Evolutionary conservation across 805 yeast species (phyloP), one percentile per base, ranked within the genome.

Genomic region (Yarrowia bubula): DNA sequence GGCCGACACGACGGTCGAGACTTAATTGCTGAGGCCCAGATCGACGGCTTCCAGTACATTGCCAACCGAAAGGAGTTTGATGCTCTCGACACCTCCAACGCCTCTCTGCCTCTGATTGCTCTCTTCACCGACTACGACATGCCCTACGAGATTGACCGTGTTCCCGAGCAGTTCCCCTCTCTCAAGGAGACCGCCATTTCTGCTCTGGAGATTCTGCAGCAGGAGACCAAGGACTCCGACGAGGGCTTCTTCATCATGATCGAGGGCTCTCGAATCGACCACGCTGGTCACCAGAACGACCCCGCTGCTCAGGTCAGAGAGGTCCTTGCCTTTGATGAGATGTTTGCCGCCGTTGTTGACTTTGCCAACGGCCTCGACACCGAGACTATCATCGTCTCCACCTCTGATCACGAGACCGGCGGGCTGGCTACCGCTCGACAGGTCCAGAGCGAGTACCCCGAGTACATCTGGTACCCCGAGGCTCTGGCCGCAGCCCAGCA

Each of bases 381-480:
- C 11, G 97, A 91, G 70, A 90, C 97, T 2, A 79, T 88, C 50
- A 82, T 90, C 44, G 79, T 92, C 46, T 85, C 93, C 31, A 91
- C 97, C 1, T 88, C 96, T 28, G 98, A 92, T 75, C 98, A 92
- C 78, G 98, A 92, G 75, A 92, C 98, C 31, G 98, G 98, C 68
- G 98, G 98, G 0, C 80, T 92, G 68, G 88, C 89, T n/a, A 83
- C 90, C 51, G 91, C 96, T 0, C 84, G 92, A 76, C 97, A 92
- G 78, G 75, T 89, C 42, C 73, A 85, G 5, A 74, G 80, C 3
- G 73, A 74, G 0, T 91, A 92, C 74, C 98, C 98, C 1, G 96
- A 91, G 66, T 92, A 92, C 72, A 72, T 85, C 66, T 92, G 97
- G 97, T 84, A 81, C 71, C 98, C 98, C 0, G 86, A 88, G 72